phyloP scores from a whole-genome alignment of 176 grass and related monocot species.

The Aegilops bicornis region DNA sequence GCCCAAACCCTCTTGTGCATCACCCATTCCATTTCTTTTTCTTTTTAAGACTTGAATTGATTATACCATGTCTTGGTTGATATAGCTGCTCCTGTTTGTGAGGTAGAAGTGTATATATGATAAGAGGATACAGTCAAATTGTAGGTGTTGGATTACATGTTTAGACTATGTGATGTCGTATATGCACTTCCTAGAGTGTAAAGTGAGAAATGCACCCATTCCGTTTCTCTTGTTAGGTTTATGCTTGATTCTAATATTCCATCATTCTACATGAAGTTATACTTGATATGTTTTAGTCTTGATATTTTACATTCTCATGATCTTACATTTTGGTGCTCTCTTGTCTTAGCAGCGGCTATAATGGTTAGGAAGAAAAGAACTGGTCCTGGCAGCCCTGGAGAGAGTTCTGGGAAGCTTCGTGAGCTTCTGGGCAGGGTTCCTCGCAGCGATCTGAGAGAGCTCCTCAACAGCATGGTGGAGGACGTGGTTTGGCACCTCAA shows the following conservation, averaged over 20 bases:
- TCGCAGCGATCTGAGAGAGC: conserved; percentile 54
- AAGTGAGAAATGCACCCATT: background rate
- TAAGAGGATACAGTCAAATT: background rate
- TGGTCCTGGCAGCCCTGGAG: conserved; percentile 50
- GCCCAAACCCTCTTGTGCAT: background rate
- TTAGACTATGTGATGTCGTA: background rate
- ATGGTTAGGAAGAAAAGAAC: conserved; percentile 95
- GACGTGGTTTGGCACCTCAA: conserved; percentile 56
- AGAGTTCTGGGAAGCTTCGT: conserved; percentile 52
- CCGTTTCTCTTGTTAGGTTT: background rate
- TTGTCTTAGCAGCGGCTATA: conserved; percentile 30
- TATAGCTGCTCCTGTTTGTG: background rate
- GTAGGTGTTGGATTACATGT: background rate
- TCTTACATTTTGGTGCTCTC: conserved; percentile 1
- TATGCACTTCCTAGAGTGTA: background rate
- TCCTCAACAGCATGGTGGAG: conserved; percentile 53
- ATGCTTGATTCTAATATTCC: background rate
- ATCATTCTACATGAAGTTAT: background rate
- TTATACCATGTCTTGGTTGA: background rate
- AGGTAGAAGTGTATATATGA: background rate
- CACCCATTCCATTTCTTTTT: background rate
- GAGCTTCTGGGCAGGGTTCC: conserved; percentile 40
- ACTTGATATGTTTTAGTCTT: background rate
- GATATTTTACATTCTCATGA: background rate
- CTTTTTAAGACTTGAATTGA: background rate